Evolutionary conservation across 1,139 yeast genomes (phyloP), one percentile per base, ranked within the genome.

Genomic region (Sugiyamaella castrensis): DNA sequence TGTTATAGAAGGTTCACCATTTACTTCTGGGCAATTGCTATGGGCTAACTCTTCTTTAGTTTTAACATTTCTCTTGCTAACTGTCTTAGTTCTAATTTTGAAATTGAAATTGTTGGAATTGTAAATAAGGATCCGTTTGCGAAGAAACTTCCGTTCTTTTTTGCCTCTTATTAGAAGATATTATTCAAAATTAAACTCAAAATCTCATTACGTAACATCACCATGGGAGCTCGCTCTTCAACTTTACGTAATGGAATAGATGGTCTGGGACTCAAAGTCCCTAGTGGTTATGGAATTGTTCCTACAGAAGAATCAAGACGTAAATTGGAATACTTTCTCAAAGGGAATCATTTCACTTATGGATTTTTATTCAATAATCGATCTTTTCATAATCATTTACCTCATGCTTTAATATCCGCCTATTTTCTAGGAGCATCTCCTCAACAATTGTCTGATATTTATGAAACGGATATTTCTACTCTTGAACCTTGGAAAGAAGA

Each of bases 401-500:
- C 67, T 6, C 71, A 68, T 53, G 48, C 51, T 8, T 33, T 59
- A 32, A 43, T 53, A 9, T 52, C 60, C 8, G 55, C 56, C 15
- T 59, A 54, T 39, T 59, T 38, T 40, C 51, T 59, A 30, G 63
- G 63, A 2, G 61, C 59, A 8, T 48, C 54, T 11, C 52, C 52
- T 2, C 29, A 46, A 31, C 52, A 46, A 28, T 47, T 65, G 37
- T 45, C 53, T 8, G 58, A 56, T 7, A 36, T 63, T 2, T 65
- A 58, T 48, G 69, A 65, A 43, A 38, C 46, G 26, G 43, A 32
- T 8, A 51, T 53, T 11, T 38, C 46, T 24, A 32, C 40, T 5
- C 46, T 61, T n/a, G 58, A 53, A 9, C 56, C 54, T 9, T 65
- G 68, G 69, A 48, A 53, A 27, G 68, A 66, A 39, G 69, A 66